Percentiles rank a stretch among this genome's conserved stretches.
These are phyloP conservation scores for Tetrastigma voinierianum DNA, from an alignment of 164 flowering plant species.

Conservation along the genomic window DNA sequence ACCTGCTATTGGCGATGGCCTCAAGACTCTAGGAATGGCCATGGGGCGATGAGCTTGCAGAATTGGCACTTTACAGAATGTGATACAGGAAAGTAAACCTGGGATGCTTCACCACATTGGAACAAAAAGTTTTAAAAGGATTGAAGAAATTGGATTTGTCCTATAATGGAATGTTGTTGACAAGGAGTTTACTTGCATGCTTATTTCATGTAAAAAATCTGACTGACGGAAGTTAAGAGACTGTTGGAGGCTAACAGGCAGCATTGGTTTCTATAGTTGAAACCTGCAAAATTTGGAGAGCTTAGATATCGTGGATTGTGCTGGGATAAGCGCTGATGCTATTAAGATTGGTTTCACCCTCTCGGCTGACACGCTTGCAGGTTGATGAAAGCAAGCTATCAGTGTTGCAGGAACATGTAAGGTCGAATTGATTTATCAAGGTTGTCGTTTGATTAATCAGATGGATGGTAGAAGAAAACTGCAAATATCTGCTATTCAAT, in stretches of 20 bases:
- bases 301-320: conserved; percentile 51
- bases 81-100: conserved; percentile 62
- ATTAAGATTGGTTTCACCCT: conserved; percentile 47
- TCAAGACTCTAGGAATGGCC: conserved; percentile 39
- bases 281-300: conserved; percentile 52
- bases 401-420: conserved; percentile 42
- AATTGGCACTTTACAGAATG: conserved; percentile 70
- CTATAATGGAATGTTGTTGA: conserved; percentile 68
- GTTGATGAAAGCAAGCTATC: conserved; percentile 71
- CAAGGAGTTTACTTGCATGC: conserved; percentile 66
- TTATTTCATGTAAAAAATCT: conserved; percentile 53
- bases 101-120: conserved; percentile 70
- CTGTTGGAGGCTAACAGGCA: conserved; percentile 40
- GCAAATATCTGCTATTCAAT: not conserved
- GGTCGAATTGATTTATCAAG: conserved; percentile 38
- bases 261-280: conserved; percentile 35
- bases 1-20: conserved; percentile 70
- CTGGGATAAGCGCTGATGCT: conserved; percentile 39
- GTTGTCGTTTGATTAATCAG: conserved; percentile 26
- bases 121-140: conserved; percentile 53
- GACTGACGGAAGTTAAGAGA: conserved; percentile 66
- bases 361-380: conserved; percentile 36
- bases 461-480: not conserved
- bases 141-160: conserved; percentile 68
- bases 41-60: conserved; percentile 43